Percentiles rank a stretch among this genome's conserved stretches.
phyloP scores from a whole-genome alignment of 441 rosid genomes.

The Macaranga tanarius region DNA sequence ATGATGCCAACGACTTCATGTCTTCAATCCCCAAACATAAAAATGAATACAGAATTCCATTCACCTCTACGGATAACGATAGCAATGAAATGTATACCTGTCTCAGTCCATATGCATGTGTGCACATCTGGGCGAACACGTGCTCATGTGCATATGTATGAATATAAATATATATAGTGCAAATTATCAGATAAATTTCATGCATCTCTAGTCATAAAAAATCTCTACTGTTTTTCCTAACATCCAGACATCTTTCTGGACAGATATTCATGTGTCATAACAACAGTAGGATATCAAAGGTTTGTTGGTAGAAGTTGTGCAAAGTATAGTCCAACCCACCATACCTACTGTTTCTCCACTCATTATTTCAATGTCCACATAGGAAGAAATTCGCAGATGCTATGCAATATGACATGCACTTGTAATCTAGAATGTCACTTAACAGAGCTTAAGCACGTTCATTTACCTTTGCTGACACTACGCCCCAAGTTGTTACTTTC shows the following conservation, averaged over 20 bases:
- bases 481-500: slow-evolving; percentile 87
- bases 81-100: not conserved
- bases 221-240: not conserved
- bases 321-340: not conserved
- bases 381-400: slow-evolving; percentile 7
- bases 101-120: not conserved
- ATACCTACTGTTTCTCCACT: not conserved
- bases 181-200: not conserved
- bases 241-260: not conserved
- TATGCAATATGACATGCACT: not conserved
- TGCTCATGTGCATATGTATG: not conserved
- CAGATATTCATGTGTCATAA: not conserved
- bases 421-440: not conserved
- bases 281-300: not conserved
- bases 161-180: not conserved
- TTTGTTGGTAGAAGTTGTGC: not conserved
- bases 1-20: not conserved
- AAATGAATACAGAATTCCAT: not conserved
- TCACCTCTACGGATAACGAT: slow-evolving; percentile 6
- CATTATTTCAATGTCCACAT: not conserved
- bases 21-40: not conserved
- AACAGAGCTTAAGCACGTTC: slow-evolving; percentile 7
- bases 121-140: not conserved
- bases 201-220: not conserved
- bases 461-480: slow-evolving; percentile 78